Evolutionary conservation across 2,329 filamentous ascomycete genomes (phyloP), one percentile per base, ranked within the genome.

Genomic region (Aureobasidium pullulans): DNA sequence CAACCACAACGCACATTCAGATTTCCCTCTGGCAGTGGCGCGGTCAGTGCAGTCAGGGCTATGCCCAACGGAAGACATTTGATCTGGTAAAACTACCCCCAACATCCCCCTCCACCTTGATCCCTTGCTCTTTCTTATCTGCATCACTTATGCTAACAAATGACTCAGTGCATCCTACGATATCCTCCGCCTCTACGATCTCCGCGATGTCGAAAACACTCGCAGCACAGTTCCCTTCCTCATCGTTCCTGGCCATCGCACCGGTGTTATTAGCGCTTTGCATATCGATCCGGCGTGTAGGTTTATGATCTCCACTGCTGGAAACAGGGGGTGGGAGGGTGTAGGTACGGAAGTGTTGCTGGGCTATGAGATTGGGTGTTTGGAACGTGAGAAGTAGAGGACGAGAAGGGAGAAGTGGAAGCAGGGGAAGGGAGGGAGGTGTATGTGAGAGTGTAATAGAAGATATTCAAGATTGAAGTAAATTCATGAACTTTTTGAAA

Each of bases 11-110:
- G 94, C 36, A 84, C 85, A 0, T 88, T 99, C 71, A 91, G 87
- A 67, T 95, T 99, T 64, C 94, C 94, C 1, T 82, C 85, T 29
- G 94, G 93, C 13, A 95, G 90, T 71, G 93, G 93, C 8, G 84
- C 92, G 0, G 91, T 99, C 31, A 96, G 88, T 68, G 90, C 91
- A 8, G 82, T 99, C 15, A 82, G 88, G 61, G 84, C 90, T 16
- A 97, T 99, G 94, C 85, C 88, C 1, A 99, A 99, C 69, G 90
- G 90, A 1, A 83, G 89, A 49, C 93, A 97, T 77, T 78, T 99
- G 9, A 84, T 99, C 13, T 97, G 94, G 84, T 87, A 74, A 70
- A 77, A 72, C 57, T 57, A 48, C 39, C 63, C 23, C 23, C 1
- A 23, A 23, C 23, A 23, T 3, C 23, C 23, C 23, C 23, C 23